A percentile compares a stretch with the other conserved stretches of the same genome.
These are phyloP conservation scores for Yamadazyma phyllophila DNA, from an alignment of 805 yeast species.

Conservation along the genomic window DNA sequence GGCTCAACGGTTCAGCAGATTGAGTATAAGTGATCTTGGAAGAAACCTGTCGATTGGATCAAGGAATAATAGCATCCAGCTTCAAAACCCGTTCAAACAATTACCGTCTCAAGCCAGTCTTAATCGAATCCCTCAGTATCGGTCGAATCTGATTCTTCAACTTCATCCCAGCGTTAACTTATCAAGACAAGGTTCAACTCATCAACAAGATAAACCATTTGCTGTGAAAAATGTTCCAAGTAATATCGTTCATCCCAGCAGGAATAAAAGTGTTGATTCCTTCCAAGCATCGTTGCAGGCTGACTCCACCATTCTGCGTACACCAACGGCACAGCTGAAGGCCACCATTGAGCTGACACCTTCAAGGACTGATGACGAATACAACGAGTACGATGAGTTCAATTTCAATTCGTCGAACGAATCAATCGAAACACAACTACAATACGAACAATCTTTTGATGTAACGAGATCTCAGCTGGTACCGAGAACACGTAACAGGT, in stretches of 20 bases:
- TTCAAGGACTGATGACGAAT: background rate
- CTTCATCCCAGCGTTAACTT: slow-evolving; percentile 1
- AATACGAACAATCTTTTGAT: background rate
- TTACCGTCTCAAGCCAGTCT: background rate
- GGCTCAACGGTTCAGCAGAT: slow-evolving; percentile 5
- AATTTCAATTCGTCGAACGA: slow-evolving; percentile 17
- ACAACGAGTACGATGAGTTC: slow-evolving; percentile 16
- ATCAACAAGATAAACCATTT: slow-evolving; percentile 1
- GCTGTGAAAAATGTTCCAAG: slow-evolving; percentile 18
- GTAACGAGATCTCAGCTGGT: background rate
- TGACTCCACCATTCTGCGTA: background rate
- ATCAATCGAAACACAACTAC: slow-evolving; percentile 6
- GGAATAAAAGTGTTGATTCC: slow-evolving; percentile 25
- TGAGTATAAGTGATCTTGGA: slow-evolving; percentile 7
- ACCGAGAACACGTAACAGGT: slow-evolving; percentile 4
- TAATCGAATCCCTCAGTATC: slow-evolving; percentile 6
- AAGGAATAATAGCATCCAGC: background rate
- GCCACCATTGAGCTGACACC: background rate
- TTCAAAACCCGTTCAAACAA: slow-evolving; percentile 6
- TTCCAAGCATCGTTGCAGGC: slow-evolving; percentile 12
- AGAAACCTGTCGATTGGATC: background rate
- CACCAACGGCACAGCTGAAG: background rate
- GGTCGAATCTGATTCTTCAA: slow-evolving; percentile 1
- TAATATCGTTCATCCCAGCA: slow-evolving; percentile 20
- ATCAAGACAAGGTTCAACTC: background rate